A percentile compares a stretch with the other conserved stretches of the same genome.
phyloP scores from a whole-genome alignment of 345 rosid species.

The Eucalyptus coolabah region DNA sequence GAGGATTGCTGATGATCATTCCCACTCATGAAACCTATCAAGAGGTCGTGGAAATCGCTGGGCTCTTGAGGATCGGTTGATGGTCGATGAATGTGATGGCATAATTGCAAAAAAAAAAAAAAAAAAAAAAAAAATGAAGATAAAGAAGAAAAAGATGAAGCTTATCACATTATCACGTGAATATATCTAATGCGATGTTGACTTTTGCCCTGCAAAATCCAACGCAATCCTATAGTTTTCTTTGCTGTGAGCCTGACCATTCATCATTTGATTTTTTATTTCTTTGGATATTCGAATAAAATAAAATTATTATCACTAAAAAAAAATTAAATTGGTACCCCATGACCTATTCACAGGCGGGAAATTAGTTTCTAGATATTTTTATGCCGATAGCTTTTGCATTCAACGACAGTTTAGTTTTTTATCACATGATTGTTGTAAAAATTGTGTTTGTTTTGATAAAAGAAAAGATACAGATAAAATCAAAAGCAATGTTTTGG shows the following conservation, averaged over 20 bases:
- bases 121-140: neutral
- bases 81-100: neutral
- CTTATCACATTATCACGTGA: neutral
- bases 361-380: neutral
- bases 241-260: neutral
- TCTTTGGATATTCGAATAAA: neutral
- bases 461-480: neutral
- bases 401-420: fast-evolving
- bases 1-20: neutral
- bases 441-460: neutral
- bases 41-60: neutral
- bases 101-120: neutral
- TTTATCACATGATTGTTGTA: too few species aligned
- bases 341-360: fast-evolving
- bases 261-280: neutral
- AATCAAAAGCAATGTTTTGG: neutral
- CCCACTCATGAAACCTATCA: neutral
- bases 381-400: neutral
- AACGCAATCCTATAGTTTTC: neutral
- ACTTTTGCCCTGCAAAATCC: neutral
- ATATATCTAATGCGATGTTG: neutral
- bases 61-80: neutral
- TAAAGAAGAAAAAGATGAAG: neutral
- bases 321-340: fast-evolving
- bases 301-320: neutral